These are phyloP conservation scores for Daphne laureola DNA, from an alignment of 441 rosid species.

Conservation along the genomic window DNA sequence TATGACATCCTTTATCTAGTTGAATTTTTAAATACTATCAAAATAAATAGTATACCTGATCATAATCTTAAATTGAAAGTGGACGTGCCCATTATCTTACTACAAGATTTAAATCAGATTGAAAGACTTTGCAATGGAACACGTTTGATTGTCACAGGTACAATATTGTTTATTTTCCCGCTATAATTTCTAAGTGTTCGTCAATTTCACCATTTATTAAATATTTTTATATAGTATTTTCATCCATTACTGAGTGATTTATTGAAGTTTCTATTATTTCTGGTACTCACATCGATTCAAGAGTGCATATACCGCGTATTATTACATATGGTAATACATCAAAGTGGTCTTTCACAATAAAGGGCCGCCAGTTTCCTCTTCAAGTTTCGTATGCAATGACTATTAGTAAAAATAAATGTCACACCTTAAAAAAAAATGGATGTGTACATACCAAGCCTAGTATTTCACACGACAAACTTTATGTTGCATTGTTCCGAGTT, in stretches of 20 bases:
- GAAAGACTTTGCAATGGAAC: constrained; percentile 3
- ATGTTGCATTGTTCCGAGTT: neutral
- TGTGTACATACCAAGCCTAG: neutral
- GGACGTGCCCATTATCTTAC: neutral
- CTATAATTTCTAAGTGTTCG: too few relatives aligned
- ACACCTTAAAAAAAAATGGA: neutral
- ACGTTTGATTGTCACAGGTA: neutral
- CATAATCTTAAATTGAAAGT: neutral
- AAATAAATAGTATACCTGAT: neutral
- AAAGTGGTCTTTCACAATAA: neutral
- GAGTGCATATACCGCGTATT: neutral
- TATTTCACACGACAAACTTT: neutral
- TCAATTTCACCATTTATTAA: too few relatives aligned
- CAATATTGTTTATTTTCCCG: too few relatives aligned
- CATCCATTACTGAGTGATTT: neutral
- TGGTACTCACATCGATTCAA: neutral
- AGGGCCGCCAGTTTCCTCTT: neutral
- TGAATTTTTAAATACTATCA: neutral
- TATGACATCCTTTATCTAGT: neutral
- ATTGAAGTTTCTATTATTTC: constrained; percentile 1
- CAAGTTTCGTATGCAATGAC: too few relatives aligned
- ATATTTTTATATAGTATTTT: too few relatives aligned
- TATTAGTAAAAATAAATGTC: too few relatives aligned
- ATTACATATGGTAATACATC: neutral
- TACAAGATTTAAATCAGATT: neutral